Percentiles rank a stretch among this genome's conserved stretches.
phyloP scores from a whole-genome alignment of 2,329 filamentous ascomycete species.

The Pseudonectria foliicola region DNA sequence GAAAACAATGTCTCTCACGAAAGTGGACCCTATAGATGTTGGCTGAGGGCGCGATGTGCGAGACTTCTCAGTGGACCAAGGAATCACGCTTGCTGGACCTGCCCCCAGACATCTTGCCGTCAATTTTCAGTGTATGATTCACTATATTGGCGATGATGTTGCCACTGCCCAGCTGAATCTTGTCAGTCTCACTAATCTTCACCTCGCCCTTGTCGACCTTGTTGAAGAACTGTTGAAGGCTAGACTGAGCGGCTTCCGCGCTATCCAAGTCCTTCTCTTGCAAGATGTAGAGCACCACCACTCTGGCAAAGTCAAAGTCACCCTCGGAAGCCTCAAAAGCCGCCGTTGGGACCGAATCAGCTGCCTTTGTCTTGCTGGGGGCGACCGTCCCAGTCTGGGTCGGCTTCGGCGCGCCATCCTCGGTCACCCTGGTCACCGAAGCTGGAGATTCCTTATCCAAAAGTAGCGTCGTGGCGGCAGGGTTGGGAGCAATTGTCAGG shows the following conservation, averaged over 20 bases:
- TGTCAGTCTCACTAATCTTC: conserved; percentile 33
- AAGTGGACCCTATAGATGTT: too few relatives aligned
- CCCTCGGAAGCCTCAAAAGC: conserved; percentile 46
- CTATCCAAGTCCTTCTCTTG: conserved; percentile 44
- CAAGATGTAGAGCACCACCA: conserved; percentile 55
- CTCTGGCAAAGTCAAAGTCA: conserved; percentile 55
- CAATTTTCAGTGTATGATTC: conserved; percentile 35
- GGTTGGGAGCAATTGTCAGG: conserved; percentile 14
- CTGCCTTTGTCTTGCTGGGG: not conserved
- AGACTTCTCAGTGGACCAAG: not conserved
- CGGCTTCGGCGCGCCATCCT: not conserved
- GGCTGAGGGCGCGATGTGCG: not conserved
- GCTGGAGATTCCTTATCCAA: conserved; percentile 16
- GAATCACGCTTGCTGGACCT: conserved; percentile 14
- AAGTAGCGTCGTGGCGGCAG: conserved; percentile 12
- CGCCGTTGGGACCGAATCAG: not conserved
- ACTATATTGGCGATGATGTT: conserved; percentile 44
- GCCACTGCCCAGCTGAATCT: conserved; percentile 35
- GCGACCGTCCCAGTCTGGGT: not conserved
- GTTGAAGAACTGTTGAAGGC: conserved; percentile 49
- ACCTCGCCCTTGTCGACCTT: conserved; percentile 23
- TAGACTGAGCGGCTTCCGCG: conserved; percentile 47
- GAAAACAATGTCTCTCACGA: too few relatives aligned
- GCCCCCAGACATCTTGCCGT: conserved; percentile 22
- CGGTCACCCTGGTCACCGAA: conserved; percentile 7